phyloP scores from a whole-genome alignment of 176 grass and related monocot species.

The Eragrostis nindensis region DNA sequence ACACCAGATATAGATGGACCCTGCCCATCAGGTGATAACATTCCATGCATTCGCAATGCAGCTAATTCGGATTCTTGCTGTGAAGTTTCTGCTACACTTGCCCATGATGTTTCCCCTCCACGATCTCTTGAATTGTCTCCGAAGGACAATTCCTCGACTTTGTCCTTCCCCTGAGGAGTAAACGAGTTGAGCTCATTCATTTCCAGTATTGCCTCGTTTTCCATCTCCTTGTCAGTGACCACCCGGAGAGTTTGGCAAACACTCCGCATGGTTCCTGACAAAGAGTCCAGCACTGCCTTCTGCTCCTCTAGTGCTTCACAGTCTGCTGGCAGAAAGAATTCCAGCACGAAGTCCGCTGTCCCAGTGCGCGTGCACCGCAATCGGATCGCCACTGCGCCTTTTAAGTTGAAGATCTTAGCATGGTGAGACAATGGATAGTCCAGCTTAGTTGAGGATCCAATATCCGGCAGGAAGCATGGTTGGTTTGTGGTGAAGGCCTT shows the following conservation, averaged over 20 bases:
- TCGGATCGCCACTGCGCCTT: slow-evolving; percentile 85
- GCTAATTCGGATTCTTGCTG: slow-evolving; percentile 55
- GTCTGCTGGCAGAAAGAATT: slow-evolving; percentile 81
- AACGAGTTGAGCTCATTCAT: slow-evolving; percentile 60
- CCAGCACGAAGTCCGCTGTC: slow-evolving; percentile 78
- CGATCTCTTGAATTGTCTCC: slow-evolving; percentile 38
- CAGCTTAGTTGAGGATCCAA: slow-evolving; percentile 66
- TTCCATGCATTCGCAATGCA: slow-evolving; percentile 38
- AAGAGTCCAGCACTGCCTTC: slow-evolving; percentile 78
- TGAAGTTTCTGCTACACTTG: slow-evolving; percentile 44
- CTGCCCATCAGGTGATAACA: slow-evolving; percentile 38
- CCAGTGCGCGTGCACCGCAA: slow-evolving; percentile 71
- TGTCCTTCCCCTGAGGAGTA: slow-evolving; percentile 51
- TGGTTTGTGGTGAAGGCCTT: slow-evolving; percentile 82
- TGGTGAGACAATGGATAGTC: slow-evolving; percentile 90
- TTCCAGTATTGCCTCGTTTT: slow-evolving; percentile 57
- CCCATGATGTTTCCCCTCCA: slow-evolving; percentile 44
- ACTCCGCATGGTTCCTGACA: slow-evolving; percentile 70
- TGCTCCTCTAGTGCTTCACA: slow-evolving; percentile 71
- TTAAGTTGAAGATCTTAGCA: slow-evolving; percentile 87
- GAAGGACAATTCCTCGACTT: slow-evolving; percentile 52
- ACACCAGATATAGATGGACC: slow-evolving; percentile 37
- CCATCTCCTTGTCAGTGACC: slow-evolving; percentile 75
- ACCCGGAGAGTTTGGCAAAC: slow-evolving; percentile 81
- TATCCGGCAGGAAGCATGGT: slow-evolving; percentile 77